Evolutionary conservation across 106 monocot species (phyloP).

Genomic region (Dendrobium catenatum): DNA sequence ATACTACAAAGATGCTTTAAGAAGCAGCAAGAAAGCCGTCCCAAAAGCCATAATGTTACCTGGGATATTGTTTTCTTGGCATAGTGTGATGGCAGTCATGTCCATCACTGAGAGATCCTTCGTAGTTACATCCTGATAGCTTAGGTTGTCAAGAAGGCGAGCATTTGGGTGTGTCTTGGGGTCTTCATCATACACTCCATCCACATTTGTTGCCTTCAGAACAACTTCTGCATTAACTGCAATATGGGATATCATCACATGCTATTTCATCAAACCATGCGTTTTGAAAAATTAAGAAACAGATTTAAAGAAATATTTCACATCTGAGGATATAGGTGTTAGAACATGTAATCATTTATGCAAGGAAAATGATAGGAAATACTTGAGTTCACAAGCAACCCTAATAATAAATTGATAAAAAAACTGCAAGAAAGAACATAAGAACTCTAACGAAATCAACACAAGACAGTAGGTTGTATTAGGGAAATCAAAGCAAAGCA

Average conservation of each 20-base stretch:
- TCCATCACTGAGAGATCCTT: slow-evolving; percentile 77
- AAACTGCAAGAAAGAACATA: no score
- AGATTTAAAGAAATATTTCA: no score
- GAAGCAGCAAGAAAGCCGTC: no score
- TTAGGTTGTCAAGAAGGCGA: slow-evolving; percentile 46
- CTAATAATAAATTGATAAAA: no score
- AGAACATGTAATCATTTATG: not conserved
- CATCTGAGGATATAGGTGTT: no score
- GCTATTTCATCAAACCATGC: no score
- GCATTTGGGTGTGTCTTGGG: slow-evolving; percentile 61
- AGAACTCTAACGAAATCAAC: no score
- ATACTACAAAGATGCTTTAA: no score
- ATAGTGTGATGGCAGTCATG: slow-evolving; percentile 74
- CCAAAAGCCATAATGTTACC: slow-evolving; percentile 21
- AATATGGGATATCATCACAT: not conserved
- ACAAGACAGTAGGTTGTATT: no score
- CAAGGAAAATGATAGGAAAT: not conserved
- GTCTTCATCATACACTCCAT: slow-evolving; percentile 65
- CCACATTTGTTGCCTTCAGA: slow-evolving; percentile 97
- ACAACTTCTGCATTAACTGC: slow-evolving; percentile 8
- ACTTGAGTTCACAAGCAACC: no score
- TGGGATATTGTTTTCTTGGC: slow-evolving; percentile 82
- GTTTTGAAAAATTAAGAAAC: not conserved
- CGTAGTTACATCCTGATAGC: slow-evolving; percentile 57
- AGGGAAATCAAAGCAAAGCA: no score